Conservation (phyloP, 2,329 filamentous ascomycete genomes). For the Trichoderma sp. region DNA sequence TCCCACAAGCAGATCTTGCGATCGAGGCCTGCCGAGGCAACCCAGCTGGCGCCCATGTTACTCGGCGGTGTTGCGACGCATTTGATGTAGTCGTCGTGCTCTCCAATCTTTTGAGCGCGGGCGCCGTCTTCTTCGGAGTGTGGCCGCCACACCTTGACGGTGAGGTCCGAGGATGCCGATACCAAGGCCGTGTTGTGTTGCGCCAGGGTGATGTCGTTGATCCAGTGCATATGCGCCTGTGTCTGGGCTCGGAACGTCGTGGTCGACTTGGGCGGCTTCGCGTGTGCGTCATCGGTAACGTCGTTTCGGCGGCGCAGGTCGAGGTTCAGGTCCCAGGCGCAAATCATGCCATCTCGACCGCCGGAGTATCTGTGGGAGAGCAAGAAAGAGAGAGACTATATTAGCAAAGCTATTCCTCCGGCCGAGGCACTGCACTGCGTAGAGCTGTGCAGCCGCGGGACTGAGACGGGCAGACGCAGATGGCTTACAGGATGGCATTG, state of each 20-base stretch:
- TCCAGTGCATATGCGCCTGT: conserved; percentile 89
- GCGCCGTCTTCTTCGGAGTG: conserved; percentile 59
- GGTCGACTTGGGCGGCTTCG: conserved; percentile 44
- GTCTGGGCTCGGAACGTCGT: conserved; percentile 64
- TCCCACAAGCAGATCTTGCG: conserved; percentile 94
- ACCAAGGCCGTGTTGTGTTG: conserved; percentile 78
- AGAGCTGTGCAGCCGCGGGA: conserved; percentile 10
- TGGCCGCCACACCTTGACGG: conserved; percentile 90
- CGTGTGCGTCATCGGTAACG: conserved; percentile 38
- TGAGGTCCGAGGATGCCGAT: conserved; percentile 90
- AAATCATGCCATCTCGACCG: conserved; percentile 91
- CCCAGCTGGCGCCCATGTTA: conserved; percentile 72
- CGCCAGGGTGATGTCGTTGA: conserved; percentile 86
- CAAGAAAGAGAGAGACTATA: conserved; percentile 48
- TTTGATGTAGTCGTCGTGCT: conserved; percentile 96
- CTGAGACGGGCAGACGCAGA: conserved; percentile 24
- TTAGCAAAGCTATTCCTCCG: background rate
- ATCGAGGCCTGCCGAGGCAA: conserved; percentile 91
- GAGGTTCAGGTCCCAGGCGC: conserved; percentile 88
- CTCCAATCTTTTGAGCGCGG: conserved; percentile 71
- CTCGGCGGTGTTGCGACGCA: conserved; percentile 75
- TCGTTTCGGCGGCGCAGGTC: conserved; percentile 53
- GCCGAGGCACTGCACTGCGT: background rate
- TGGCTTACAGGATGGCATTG: conserved; percentile 79
- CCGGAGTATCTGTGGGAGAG: conserved; percentile 96